phyloP scores from a whole-genome alignment of 306 rosid genomes.

The Macrotyloma uniflorum region DNA sequence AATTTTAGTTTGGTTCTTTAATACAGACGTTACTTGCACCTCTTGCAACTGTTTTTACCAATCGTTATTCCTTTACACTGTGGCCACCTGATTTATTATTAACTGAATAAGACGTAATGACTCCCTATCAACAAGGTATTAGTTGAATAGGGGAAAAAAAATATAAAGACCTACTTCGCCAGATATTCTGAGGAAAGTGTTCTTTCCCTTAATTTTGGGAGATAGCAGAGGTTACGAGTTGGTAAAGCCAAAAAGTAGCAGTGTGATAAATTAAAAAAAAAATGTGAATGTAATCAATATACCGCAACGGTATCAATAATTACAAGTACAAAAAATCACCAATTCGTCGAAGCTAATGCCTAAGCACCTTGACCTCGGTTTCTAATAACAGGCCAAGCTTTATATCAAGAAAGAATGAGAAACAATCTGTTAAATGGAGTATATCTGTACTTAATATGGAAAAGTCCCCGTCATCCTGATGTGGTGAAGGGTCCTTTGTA shows the following conservation, averaged over 20 bases:
- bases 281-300: conserved; percentile 40
- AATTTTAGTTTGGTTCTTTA: background rate
- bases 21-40: background rate
- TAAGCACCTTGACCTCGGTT: conserved; percentile 50
- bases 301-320: conserved; percentile 31
- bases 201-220: background rate
- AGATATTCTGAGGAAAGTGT: background rate
- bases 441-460: conserved; percentile 62
- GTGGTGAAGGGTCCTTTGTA: conserved; percentile 80
- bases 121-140: background rate
- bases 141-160: background rate
- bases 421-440: conserved; percentile 27
- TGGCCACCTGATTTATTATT: background rate
- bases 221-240: background rate
- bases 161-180: background rate
- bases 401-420: conserved; percentile 47
- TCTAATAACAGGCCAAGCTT: conserved; percentile 62
- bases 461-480: conserved; percentile 81
- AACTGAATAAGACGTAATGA: background rate
- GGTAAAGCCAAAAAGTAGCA: background rate
- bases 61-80: background rate
- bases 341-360: conserved; percentile 46
- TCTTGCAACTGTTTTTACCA: background rate
- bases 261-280: conserved; percentile 12
- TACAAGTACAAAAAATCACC: conserved; percentile 46